Conservation (phyloP, 1,139 yeast genomes). For the Yamadazyma aaseri region DNA sequence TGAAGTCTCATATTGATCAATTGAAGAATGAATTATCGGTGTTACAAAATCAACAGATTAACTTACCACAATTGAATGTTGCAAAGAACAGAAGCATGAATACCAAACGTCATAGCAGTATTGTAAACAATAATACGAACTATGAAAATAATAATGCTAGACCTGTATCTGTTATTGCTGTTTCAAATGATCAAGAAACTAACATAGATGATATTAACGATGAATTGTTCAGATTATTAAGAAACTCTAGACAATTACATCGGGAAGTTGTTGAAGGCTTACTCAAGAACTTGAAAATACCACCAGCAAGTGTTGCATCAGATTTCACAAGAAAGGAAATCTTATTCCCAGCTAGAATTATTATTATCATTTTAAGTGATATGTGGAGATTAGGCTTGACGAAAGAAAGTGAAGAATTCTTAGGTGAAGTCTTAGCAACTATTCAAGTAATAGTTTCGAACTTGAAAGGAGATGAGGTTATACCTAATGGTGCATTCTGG, state of each 20-base stretch:
- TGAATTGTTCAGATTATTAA: constrained; percentile 68
- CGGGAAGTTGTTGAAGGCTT: constrained; percentile 87
- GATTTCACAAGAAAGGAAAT: constrained; percentile 88
- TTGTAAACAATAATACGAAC: constrained; percentile 29
- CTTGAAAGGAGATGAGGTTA: constrained; percentile 80
- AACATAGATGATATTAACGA: constrained; percentile 69
- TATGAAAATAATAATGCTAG: constrained; percentile 30
- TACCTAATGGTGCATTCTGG: constrained; percentile 97
- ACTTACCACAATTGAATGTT: constrained; percentile 19
- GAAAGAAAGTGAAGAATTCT: constrained; percentile 84
- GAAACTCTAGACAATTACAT: constrained; percentile 77
- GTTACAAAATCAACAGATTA: constrained; percentile 39
- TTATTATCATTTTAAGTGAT: constrained; percentile 87
- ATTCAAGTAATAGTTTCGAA: constrained; percentile 76
- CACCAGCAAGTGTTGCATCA: constrained; percentile 79
- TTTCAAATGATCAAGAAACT: constrained; percentile 54
- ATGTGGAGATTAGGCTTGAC: constrained; percentile 98
- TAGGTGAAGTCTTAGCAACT: constrained; percentile 86
- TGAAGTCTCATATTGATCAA: constrained; percentile 67
- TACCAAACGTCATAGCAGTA: constrained; percentile 43
- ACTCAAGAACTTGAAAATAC: constrained; percentile 84
- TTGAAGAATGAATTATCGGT: constrained; percentile 64
- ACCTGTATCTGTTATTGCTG: constrained; percentile 62
- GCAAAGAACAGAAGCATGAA: constrained; percentile 31
- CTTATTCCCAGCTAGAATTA: constrained; percentile 92